These are phyloP conservation scores for Hydrangea macrophylla DNA, from an alignment of 148 eudicot genomes.

Conservation along the genomic window DNA sequence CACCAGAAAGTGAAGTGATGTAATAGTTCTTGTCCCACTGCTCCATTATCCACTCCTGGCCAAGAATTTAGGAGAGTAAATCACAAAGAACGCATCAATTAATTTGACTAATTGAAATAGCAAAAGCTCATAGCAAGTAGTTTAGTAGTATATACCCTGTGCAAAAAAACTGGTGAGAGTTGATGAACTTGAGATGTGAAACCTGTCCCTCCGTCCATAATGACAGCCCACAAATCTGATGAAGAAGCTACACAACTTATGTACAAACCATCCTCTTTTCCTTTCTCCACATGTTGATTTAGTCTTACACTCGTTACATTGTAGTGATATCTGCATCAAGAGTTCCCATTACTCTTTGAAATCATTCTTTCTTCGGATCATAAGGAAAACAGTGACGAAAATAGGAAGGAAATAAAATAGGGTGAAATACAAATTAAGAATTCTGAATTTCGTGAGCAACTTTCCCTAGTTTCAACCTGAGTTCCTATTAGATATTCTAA, in stretches of 20 bases:
- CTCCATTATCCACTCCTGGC: slow-evolving; percentile 44
- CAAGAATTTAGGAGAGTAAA: neutral
- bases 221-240: slow-evolving; percentile 43
- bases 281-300: slow-evolving; percentile 43
- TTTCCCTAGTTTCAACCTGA: too few species aligned
- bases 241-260: slow-evolving; percentile 46
- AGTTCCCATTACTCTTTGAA: neutral
- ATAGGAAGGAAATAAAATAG: too few species aligned
- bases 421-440: too few species aligned
- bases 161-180: slow-evolving; percentile 41
- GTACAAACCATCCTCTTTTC: slow-evolving; percentile 42
- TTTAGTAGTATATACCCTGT: slow-evolving; percentile 29
- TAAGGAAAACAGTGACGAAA: too few species aligned
- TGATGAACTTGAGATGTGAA: slow-evolving; percentile 44
- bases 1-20: slow-evolving; percentile 39
- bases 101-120: neutral
- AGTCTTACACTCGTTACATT: slow-evolving; percentile 41
- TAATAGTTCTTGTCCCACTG: slow-evolving; percentile 44
- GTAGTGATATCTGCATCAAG: slow-evolving; percentile 43
- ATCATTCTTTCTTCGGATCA: too few species aligned
- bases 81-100: neutral
- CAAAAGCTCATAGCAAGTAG: neutral
- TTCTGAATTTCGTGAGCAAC: too few species aligned
- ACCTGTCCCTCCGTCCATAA: slow-evolving; percentile 57
- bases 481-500: too few species aligned